Base-by-base conservation (phyloP, 192 early-diverging fungal genomes). In the Backusella tarrabulga region DNA sequence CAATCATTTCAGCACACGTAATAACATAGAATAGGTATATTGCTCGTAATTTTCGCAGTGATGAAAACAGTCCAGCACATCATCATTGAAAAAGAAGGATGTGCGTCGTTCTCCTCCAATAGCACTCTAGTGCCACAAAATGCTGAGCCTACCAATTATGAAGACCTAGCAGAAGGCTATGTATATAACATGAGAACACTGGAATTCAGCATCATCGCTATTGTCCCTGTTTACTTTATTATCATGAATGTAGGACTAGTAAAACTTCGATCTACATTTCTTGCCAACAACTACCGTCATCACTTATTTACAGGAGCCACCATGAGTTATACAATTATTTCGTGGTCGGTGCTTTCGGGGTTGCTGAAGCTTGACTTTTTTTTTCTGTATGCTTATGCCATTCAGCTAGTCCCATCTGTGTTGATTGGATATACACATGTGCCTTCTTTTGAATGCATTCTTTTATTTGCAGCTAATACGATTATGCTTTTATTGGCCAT, bases 21-120 rank as follows among this genome's bases (percentile, higher is more conserved):
- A 67, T 67, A 34, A 34, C 14, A 9, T 3, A 9, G 1, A 41
- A 71, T 23, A 71, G 69, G 69, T 23, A 23, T n/a, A 35, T 6
- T 71, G 9, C 19, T 26, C 0, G 69, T 71, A 11, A 71, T 71
- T 41, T 71, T 71, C 21, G 23, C 69, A n/a, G 40, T 32, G 36
- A 71, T 71, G n/a, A 35, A 71, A 42, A 41, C 69, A 42, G 40
- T 71, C 23, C 69, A 71, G 26, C 69, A 71, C n/a, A 71, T 38
- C 11, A 38, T 42, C 8, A 35, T 71, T 23, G 69, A 71, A 71
- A 21, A 71, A 41, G 23, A 8, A 21, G 69, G 69, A 12, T 71
- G 69, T 71, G 23, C 69, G 42, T 42, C 12, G 15, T 67, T 67
- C 26, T 32, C 2, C 26, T 67, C 32, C 15, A 67, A 67, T 23